Conservation (phyloP, 768 basidiomycete species). For the Boletus pseudo-olivaceus region DNA sequence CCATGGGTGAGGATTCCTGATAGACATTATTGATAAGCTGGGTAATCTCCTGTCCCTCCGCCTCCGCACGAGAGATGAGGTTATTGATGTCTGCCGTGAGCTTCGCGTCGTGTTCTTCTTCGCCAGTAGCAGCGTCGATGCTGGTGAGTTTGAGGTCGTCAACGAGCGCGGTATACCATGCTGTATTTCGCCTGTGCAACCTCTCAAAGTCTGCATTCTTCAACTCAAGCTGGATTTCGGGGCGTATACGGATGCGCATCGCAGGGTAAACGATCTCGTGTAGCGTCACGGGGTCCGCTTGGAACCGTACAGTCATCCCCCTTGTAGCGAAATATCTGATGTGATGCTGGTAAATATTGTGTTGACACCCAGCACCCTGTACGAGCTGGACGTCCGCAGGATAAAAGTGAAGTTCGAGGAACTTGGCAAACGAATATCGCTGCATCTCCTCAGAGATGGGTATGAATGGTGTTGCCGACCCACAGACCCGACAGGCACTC, state of each 20-base stretch:
- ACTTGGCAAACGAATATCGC: slow-evolving; percentile 92
- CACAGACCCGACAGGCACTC: slow-evolving; percentile 81
- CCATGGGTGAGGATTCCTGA: slow-evolving; percentile 72
- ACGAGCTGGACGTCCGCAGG: slow-evolving; percentile 81
- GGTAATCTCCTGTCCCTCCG: slow-evolving; percentile 70
- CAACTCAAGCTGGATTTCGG: slow-evolving; percentile 83
- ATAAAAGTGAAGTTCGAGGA: slow-evolving; percentile 94
- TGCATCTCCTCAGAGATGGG: slow-evolving; percentile 90
- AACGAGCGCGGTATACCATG: slow-evolving; percentile 73
- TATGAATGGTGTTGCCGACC: slow-evolving; percentile 80
- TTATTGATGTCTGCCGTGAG: slow-evolving; percentile 60
- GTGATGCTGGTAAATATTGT: slow-evolving; percentile 93
- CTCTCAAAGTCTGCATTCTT: slow-evolving; percentile 90
- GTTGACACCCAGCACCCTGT: slow-evolving; percentile 86
- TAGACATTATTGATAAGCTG: slow-evolving; percentile 76
- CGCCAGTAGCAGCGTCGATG: slow-evolving; percentile 76
- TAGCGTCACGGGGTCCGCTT: slow-evolving; percentile 75
- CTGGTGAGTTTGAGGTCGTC: slow-evolving; percentile 74
- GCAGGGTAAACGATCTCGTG: slow-evolving; percentile 91
- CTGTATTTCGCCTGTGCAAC: slow-evolving; percentile 64
- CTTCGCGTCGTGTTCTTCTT: slow-evolving; percentile 64
- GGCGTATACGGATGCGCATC: slow-evolving; percentile 77
- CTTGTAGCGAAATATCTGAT: slow-evolving; percentile 84
- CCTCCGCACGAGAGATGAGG: slow-evolving; percentile 69
- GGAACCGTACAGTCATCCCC: slow-evolving; percentile 85